These are phyloP conservation scores for Xylariaceae sp. DNA, from an alignment of 2,329 filamentous ascomycete genomes.

Conservation along the genomic window DNA sequence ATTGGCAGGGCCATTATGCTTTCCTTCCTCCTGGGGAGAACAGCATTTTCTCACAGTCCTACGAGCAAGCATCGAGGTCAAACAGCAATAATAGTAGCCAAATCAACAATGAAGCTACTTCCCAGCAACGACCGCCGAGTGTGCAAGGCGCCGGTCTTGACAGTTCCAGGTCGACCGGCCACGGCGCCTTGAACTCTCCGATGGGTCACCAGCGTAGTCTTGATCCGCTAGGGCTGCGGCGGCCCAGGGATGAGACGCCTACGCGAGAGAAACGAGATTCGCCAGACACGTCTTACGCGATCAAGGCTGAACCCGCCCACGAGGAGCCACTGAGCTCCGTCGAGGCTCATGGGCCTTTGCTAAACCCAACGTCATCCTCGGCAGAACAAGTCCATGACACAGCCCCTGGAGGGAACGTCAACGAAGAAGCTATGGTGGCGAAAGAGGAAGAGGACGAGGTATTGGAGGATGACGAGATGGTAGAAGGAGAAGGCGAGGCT, in stretches of 20 bases:
- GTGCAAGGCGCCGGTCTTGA: conserved; percentile 42
- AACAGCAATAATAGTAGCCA: too few species aligned
- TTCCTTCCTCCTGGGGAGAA: conserved; percentile 39
- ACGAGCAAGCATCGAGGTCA: conserved; percentile 31
- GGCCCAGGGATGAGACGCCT: conserved; percentile 32
- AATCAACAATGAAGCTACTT: conserved; percentile 22
- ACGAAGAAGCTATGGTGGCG: conserved; percentile 30
- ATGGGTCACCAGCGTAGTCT: conserved; percentile 28
- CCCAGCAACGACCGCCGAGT: conserved; percentile 30
- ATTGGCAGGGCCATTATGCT: conserved; percentile 50
- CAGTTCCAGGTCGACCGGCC: conserved; percentile 52
- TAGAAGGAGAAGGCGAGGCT: conserved; percentile 39
- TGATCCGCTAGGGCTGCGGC: conserved; percentile 34
- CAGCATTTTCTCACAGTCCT: conserved; percentile 37
- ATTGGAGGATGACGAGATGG: conserved; percentile 48
- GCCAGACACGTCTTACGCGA: conserved; percentile 26
- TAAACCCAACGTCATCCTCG: conserved; percentile 35
- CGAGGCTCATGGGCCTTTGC: conserved; percentile 31
- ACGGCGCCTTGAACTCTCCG: conserved; percentile 22
- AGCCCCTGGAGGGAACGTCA: conserved; percentile 25
- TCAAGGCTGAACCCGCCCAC: conserved; percentile 30
- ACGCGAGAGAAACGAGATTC: conserved; percentile 28
- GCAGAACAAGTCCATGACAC: conserved; percentile 27
- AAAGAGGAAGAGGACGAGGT: conserved; percentile 46
- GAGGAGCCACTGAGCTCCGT: conserved; percentile 33